Evolutionary conservation across 75 land plant species (phyloP), one percentile per base, ranked within the genome.

Genomic region (Selaginella tamariscina): DNA sequence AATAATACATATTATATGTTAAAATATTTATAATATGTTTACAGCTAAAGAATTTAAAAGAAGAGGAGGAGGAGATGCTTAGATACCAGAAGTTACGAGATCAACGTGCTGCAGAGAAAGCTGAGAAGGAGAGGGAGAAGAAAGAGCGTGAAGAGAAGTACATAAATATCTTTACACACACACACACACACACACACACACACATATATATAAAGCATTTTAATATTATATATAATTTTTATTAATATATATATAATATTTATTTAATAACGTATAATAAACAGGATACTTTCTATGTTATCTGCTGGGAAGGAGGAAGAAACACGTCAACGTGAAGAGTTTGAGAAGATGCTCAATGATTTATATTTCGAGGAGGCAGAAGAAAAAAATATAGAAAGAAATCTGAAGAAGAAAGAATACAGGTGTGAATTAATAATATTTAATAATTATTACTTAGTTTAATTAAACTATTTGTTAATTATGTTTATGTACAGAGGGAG

Each of bases 331-430:
- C 5, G 49, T 5, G 49, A 39, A 5, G 49, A 39, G 11, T 39
- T 39, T 39, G 49, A 39, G 49, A 39, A 39, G 49, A 39, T 39
- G 49, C 49, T 39, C 49, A 39, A 39, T 15, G 49, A 39, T 39
- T 15, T 39, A 5, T 39, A 39, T 15, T 39, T 39, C 15, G 49
- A 39, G 15, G 49, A 39, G 49, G 49, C 49, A 5, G 49, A 39
- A 39, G 49, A 39, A 15, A n/a, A n/a, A 5, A 15, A 5, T 39
- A 39, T 15, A 39, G 49, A 15, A 39, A 39, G 49, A 39, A 39
- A 5, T 5, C 49, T 15, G 49, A 39, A 15, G 11, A 39, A 39
- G 49, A 39, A 15, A 39, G 49, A 15, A 39, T 39, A 5, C 49
- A 15, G 49, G 49, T 39, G 15, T 15, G 11, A 39, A 39, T n/a